Conservation (phyloP, 225 moss, liverwort and hornwort genomes). For the Physcomitrium patens region DNA sequence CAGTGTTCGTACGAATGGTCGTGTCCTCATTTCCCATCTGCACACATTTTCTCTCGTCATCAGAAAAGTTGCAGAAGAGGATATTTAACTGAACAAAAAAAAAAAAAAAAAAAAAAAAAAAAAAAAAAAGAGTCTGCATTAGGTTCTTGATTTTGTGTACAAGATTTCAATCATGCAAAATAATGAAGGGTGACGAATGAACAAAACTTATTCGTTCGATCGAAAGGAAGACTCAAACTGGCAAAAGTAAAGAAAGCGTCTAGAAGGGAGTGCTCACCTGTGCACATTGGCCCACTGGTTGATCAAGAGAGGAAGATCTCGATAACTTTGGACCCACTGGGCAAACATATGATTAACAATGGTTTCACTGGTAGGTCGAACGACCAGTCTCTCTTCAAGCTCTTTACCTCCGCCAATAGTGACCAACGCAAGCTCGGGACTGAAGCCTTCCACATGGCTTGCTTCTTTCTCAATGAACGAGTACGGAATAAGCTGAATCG, state of each 20-base stretch:
- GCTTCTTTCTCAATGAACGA: slow-evolving; percentile 99
- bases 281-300: slow-evolving; percentile 97
- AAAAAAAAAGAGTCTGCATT: slow-evolving; percentile 6
- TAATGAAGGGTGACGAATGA: slow-evolving; percentile 10
- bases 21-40: slow-evolving; percentile 96
- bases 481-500: slow-evolving; percentile 89
- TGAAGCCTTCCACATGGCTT: slow-evolving; percentile 98
- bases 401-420: slow-evolving; percentile 98
- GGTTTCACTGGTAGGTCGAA: slow-evolving; percentile 96
- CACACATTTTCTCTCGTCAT: slow-evolving; percentile 54
- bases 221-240: not conserved
- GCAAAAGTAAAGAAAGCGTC: not conserved
- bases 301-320: slow-evolving; percentile 89
- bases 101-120: no score
- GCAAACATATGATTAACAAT: slow-evolving; percentile 99
- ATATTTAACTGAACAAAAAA: not conserved
- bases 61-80: not conserved
- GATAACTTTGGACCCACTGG: slow-evolving; percentile 95
- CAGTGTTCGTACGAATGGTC: slow-evolving; percentile 88
- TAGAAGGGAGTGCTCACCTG: slow-evolving; percentile 39
- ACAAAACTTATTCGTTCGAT: not conserved
- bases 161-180: not conserved
- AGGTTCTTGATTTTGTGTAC: not conserved
- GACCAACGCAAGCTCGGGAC: slow-evolving; percentile 96
- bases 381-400: slow-evolving; percentile 93